phyloP scores from a whole-genome alignment of 352 stramenopile species.

The Globisporangium emineosum region DNA sequence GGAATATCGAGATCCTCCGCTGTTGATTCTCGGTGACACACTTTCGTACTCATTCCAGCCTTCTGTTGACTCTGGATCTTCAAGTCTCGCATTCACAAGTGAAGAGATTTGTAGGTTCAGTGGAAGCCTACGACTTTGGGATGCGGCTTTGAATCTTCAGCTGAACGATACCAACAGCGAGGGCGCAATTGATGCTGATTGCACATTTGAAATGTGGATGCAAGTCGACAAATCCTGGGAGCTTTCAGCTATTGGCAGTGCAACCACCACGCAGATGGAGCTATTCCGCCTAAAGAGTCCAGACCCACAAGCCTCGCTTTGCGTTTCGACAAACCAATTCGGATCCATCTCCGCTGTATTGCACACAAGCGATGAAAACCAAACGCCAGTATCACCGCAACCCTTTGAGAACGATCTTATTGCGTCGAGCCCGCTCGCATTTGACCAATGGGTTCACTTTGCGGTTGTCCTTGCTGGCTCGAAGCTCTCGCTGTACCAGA shows the following conservation, averaged over 20 bases:
- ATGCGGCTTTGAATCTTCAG: constrained; percentile 20
- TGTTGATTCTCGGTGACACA: constrained; percentile 43
- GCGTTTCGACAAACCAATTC: constrained; percentile 11
- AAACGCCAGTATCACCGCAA: neutral
- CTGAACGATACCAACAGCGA: constrained; percentile 20
- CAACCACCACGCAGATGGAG: constrained; percentile 12
- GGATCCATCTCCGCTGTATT: constrained; percentile 1
- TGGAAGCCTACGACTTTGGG: constrained; percentile 27
- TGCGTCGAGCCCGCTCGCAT: neutral
- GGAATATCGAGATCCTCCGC: constrained; percentile 23
- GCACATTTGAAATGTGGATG: constrained; percentile 57
- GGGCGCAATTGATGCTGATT: constrained; percentile 28
- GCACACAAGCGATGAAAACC: neutral
- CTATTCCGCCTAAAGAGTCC: constrained; percentile 22
- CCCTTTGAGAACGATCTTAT: neutral
- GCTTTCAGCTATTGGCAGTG: neutral
- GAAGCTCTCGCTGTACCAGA: constrained; percentile 32
- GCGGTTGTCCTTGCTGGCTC: constrained; percentile 45
- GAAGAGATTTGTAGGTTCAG: constrained; percentile 29
- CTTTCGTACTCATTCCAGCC: constrained; percentile 36
- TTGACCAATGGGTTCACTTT: constrained; percentile 49
- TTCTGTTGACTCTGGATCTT: constrained; percentile 5
- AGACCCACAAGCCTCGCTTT: constrained; percentile 7
- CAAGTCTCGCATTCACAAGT: constrained; percentile 2
- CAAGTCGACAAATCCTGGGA: constrained; percentile 12